Evolutionary conservation across 106 monocot genomes (phyloP).

Genomic region (Dactylorhiza incarnata): DNA sequence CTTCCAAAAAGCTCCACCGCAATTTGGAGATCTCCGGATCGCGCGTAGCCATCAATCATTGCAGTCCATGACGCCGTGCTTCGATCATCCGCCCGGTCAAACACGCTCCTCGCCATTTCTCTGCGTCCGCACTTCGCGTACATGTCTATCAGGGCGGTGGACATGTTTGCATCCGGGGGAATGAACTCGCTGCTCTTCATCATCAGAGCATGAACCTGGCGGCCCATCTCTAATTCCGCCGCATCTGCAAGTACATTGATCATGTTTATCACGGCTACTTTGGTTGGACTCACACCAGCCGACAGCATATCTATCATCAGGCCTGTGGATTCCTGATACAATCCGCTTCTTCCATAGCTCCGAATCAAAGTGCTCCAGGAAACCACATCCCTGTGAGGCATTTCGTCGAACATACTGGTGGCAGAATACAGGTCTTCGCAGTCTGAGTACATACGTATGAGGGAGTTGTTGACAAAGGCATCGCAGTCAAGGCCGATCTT

Average conservation of each 20-base stretch:
- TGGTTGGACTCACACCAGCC: slow-evolving; percentile 19
- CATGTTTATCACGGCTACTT: slow-evolving; percentile 39
- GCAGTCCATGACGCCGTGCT: slow-evolving; percentile 45
- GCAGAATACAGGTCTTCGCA: slow-evolving; percentile 25
- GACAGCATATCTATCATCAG: slow-evolving; percentile 37
- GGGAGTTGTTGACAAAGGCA: slow-evolving; percentile 45
- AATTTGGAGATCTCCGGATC: slow-evolving; percentile 4
- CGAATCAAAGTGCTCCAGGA: slow-evolving; percentile 62
- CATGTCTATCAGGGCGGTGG: slow-evolving; percentile 44
- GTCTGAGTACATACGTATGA: slow-evolving; percentile 55
- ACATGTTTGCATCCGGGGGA: slow-evolving; percentile 12
- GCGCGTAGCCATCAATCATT: slow-evolving; percentile 38
- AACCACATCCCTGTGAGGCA: slow-evolving; percentile 54
- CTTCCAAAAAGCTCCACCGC: slow-evolving; percentile 32
- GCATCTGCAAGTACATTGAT: slow-evolving; percentile 39
- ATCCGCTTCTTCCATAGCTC: slow-evolving; percentile 9
- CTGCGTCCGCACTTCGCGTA: slow-evolving; percentile 42
- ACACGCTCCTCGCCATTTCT: slow-evolving; percentile 24
- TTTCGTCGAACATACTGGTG: slow-evolving; percentile 35
- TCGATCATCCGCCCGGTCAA: slow-evolving; percentile 28
- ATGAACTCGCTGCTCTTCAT: slow-evolving; percentile 14
- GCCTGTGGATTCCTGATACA: slow-evolving; percentile 10
- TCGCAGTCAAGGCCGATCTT: slow-evolving; percentile 38
- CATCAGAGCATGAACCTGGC: slow-evolving; percentile 30
- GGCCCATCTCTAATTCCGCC: slow-evolving; percentile 13